phyloP scores from a whole-genome alignment of 306 rosid genomes.

The Glycine tomentella region DNA sequence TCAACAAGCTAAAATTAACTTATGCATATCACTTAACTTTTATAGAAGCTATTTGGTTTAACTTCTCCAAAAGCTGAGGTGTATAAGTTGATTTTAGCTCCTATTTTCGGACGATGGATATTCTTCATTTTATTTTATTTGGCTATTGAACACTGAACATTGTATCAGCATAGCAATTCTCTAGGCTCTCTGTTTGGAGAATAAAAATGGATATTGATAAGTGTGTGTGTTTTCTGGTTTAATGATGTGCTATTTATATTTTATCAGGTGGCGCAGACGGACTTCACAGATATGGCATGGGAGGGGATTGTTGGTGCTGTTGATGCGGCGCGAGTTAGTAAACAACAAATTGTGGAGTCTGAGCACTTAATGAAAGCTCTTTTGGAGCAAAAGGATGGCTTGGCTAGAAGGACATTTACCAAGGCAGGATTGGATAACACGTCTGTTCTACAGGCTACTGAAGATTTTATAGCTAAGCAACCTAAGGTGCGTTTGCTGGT shows the following conservation, averaged over 20 bases:
- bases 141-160: not conserved
- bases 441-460: conserved; percentile 87
- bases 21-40: not conserved
- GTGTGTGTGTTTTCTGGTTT: not conserved
- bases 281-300: conserved; percentile 99
- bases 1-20: not conserved
- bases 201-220: not conserved
- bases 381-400: conserved; percentile 93
- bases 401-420: conserved; percentile 85
- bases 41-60: not conserved
- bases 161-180: conserved; percentile 23
- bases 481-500: conserved; percentile 69
- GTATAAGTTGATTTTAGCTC: not conserved
- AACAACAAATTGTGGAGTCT: conserved; percentile 89
- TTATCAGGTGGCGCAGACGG: conserved; percentile 70
- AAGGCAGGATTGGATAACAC: conserved; percentile 95
- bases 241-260: conserved; percentile 19
- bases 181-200: not conserved
- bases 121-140: not conserved
- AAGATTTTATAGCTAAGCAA: conserved; percentile 79
- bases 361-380: conserved; percentile 98
- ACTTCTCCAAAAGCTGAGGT: not conserved
- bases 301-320: conserved; percentile 86
- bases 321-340: conserved; percentile 78
- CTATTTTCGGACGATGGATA: not conserved